Conservation (phyloP, 257 asterid genomes). For the Echites panduratus region DNA sequence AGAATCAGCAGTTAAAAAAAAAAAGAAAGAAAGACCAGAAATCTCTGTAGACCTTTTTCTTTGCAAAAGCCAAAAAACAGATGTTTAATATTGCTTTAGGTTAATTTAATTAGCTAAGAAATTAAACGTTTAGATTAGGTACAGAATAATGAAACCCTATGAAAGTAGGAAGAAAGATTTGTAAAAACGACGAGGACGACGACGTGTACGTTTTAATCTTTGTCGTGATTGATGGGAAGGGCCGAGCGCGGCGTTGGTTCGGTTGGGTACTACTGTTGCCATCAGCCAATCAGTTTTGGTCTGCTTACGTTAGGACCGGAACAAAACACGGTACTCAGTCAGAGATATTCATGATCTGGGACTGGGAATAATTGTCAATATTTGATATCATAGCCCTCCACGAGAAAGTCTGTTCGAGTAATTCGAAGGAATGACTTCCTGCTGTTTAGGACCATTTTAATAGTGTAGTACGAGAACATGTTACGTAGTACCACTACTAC, state of each 20-base stretch:
- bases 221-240: slow-evolving; percentile 22
- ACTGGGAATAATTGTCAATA: slow-evolving; percentile 14
- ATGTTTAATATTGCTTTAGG: neutral
- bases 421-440: neutral
- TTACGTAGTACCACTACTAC: too few relatives aligned
- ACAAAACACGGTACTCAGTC: neutral
- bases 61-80: neutral
- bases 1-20: neutral
- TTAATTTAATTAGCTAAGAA: slow-evolving; percentile 3
- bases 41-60: neutral
- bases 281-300: slow-evolving; percentile 10
- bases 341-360: slow-evolving; percentile 7
- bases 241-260: too few relatives aligned
- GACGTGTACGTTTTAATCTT: slow-evolving; percentile 1
- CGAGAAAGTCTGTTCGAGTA: neutral
- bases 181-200: neutral
- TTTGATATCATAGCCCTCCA: slow-evolving; percentile 16
- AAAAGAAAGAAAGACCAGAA: neutral
- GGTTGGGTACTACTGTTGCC: neutral
- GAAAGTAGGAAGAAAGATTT: slow-evolving; percentile 1
- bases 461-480: neutral
- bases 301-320: slow-evolving; percentile 3
- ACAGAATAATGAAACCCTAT: slow-evolving; percentile 19
- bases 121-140: slow-evolving; percentile 1
- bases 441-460: neutral